phyloP scores from a whole-genome alignment of 2,329 filamentous ascomycete genomes.

The Anisogramma anomala region DNA sequence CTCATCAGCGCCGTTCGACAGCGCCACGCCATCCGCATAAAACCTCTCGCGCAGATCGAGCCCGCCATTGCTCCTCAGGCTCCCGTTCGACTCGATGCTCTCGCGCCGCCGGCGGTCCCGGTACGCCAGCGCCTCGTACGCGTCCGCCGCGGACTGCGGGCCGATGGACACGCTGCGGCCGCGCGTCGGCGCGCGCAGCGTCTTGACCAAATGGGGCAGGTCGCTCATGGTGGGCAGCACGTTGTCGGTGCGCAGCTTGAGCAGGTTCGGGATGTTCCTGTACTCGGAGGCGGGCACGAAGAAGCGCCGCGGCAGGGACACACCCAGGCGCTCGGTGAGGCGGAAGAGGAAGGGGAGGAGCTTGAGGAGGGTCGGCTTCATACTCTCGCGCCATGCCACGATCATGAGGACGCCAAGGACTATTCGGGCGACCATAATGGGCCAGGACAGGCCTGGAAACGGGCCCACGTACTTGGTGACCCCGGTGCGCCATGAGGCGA shows the following conservation, averaged over 20 bases:
- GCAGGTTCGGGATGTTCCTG: constrained; percentile 62
- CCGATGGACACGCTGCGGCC: constrained; percentile 79
- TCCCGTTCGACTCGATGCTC: constrained; percentile 42
- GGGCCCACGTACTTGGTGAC: constrained; percentile 33
- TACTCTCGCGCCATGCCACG: constrained; percentile 79
- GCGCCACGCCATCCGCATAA: constrained; percentile 18
- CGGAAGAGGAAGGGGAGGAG: constrained; percentile 78
- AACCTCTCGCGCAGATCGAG: constrained; percentile 28
- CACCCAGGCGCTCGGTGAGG: constrained; percentile 64
- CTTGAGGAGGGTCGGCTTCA: constrained; percentile 73
- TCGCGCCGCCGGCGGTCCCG: constrained; percentile 54
- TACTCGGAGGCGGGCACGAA: constrained; percentile 89
- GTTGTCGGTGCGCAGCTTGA: constrained; percentile 64
- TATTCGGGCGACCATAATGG: constrained; percentile 54
- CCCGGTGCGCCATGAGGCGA: constrained; percentile 74
- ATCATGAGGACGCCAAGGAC: constrained; percentile 71
- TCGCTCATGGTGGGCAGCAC: constrained; percentile 84
- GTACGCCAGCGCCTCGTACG: constrained; percentile 89
- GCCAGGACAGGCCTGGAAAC: constrained; percentile 49
- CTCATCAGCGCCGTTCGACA: constrained; percentile 19
- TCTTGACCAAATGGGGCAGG: constrained; percentile 69
- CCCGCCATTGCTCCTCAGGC: constrained; percentile 31
- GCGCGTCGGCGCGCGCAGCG: constrained; percentile 65
- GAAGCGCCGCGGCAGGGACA: constrained; percentile 76
- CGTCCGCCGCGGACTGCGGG: constrained; percentile 90